A percentile compares a stretch with the other conserved stretches of the same genome.
Conservation (phyloP, 495 filamentous ascomycete species). For the Terfezia claveryi region DNA sequence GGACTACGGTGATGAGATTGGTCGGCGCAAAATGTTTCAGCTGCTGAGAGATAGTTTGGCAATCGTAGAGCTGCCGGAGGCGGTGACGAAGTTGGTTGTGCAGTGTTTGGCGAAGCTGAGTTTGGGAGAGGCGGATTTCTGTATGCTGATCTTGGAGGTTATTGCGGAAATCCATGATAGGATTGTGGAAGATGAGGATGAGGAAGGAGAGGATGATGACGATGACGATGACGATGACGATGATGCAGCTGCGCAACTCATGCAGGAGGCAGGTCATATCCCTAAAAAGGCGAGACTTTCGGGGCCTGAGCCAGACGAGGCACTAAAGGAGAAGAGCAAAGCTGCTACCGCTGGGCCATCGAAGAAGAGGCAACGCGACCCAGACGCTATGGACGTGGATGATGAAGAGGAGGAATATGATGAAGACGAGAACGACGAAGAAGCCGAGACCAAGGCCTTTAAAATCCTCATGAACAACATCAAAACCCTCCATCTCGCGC, state of each 20-base stretch:
- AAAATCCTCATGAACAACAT: constrained; percentile 88
- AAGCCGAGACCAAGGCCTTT: constrained; percentile 59
- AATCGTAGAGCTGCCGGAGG: constrained; percentile 71
- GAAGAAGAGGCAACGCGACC: constrained; percentile 4
- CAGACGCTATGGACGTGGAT: constrained; percentile 24
- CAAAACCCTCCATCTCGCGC: constrained; percentile 93
- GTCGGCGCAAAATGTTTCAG: constrained; percentile 81
- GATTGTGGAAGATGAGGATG: constrained; percentile 38
- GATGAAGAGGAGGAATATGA: constrained; percentile 28
- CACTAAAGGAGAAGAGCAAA: neutral
- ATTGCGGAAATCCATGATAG: constrained; percentile 91
- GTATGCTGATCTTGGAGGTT: constrained; percentile 73
- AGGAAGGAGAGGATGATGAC: constrained; percentile 29
- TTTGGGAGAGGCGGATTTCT: constrained; percentile 79
- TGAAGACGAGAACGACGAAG: constrained; percentile 36
- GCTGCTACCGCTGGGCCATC: neutral
- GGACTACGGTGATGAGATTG: constrained; percentile 90
- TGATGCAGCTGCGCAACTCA: constrained; percentile 20
- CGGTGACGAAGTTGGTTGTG: constrained; percentile 70
- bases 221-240: constrained; percentile 55
- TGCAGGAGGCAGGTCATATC: constrained; percentile 10
- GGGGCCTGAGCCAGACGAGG: constrained; percentile 11
- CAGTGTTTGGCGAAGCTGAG: constrained; percentile 57
- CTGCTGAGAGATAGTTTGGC: constrained; percentile 66
- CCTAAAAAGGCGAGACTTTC: constrained; percentile 18